Evolutionary conservation across 257 asterid genomes (phyloP), one percentile per base, ranked within the genome.

Genomic region (Penstemon newberryi): DNA sequence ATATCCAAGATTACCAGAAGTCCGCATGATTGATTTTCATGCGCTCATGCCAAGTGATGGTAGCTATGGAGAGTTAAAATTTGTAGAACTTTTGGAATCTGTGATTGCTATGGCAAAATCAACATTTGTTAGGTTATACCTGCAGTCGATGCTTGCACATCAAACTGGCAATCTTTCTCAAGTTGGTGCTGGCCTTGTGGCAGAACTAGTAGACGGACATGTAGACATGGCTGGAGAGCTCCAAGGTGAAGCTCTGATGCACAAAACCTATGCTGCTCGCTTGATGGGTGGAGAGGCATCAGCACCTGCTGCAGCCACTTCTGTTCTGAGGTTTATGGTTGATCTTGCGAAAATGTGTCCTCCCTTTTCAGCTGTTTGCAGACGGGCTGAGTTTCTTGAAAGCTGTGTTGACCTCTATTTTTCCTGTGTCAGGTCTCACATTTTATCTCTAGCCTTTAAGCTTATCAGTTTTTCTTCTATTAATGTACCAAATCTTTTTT

Each of bases 241-340:
- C 77, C 97, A 89, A 77, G 97, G 99, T 61, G 99, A 94, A 87
- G 99, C 99, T 64, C 85, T 94, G 75, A 89, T 94, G 96, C 99
- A 94, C 85, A 94, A 94, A 78, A 91, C 97, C 62, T 94, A 94
- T 80, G 99, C 99, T 42, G 99, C 99, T 69, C 97, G 99, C 68
- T 85, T 94, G 78, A 89, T 94, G 97, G 95, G 97, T 53, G 99
- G 99, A 46, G 97, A 94, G 79, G 99, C 97, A 69, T 81, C 99
- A 41, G 99, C 99, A 45, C 97, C 99, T 85, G 95, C 97, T 70
- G 89, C 97, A 69, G 97, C 97, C 72, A 91, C 97, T 71, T 85
- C 99, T 4, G 96, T 94, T 77, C 93, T 94, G 56, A 83, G 99
- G 75, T 94, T 94, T 82, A 94, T 94, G 99, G 97, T 94, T 66